Evolutionary conservation across 805 yeast species (phyloP), one percentile per base, ranked within the genome.

Genomic region (Schwanniomyces polymorphus): DNA sequence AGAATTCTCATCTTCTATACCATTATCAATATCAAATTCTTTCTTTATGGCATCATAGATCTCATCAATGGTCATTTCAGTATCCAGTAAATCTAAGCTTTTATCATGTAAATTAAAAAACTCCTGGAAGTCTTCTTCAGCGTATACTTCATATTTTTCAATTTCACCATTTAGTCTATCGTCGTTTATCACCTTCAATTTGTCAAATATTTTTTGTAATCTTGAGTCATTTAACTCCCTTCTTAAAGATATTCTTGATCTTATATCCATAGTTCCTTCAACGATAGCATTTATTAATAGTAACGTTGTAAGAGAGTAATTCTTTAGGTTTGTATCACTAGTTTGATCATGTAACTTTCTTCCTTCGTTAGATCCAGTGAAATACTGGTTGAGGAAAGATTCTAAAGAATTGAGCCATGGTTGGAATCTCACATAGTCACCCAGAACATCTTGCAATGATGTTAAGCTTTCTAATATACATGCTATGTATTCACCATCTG

Each of bases 361-460:
- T 11, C 12, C 21, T 10, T 47, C 42, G 14, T 45, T 49, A 38
- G 44, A 23, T 5, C 47, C 50, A 9, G 37, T 38, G 42, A 59
- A 55, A 39, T 56, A 60, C 50, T 69, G 70, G 46, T 68, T 70
- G 25, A 72, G 51, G 27, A 66, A 61, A 18, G 63, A 55, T 43
- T 72, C 75, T 23, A 72, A 64, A 1, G 72, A 57, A 41, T 60
- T 58, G 18, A 74, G 48, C 78, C 78, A 73, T 2, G 77, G 76
- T 41, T 69, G 76, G 50, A 68, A 73, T 26, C 66, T 49, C 1
- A 62, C 66, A 48, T 50, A 63, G 27, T 68, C 74, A 1, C 75
- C 74, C 17, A 61, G 45, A 10, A 57, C 50, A 46, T 70, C 75
- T 47, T 69, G 76, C 17, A 74, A 55, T 2, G 55, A 46, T 1